Evolutionary conservation across 257 asterid species (phyloP).

Genomic region (Anisodus acutangulus): DNA sequence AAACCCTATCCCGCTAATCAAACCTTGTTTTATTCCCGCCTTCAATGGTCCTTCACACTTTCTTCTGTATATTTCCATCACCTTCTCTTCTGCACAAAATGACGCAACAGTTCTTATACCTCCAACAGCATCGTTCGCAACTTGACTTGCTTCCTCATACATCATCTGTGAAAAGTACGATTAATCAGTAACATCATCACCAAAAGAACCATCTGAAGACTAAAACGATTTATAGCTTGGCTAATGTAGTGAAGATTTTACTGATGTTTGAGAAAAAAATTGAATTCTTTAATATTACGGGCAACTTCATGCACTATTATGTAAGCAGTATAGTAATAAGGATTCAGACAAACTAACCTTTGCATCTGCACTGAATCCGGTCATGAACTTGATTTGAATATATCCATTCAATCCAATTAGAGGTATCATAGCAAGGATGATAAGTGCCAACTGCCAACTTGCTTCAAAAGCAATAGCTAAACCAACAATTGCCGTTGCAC

Average conservation of each 20-base stretch:
- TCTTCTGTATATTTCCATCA: slow-evolving; percentile 16
- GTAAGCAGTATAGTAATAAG: neutral
- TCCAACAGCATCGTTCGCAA: slow-evolving; percentile 19
- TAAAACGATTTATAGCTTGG: neutral
- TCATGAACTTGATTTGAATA: slow-evolving; percentile 68
- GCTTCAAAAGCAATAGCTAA: slow-evolving; percentile 68
- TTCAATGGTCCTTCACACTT: slow-evolving; percentile 25
- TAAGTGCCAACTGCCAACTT: slow-evolving; percentile 76
- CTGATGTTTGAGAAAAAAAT: neutral
- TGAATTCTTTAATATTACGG: neutral
- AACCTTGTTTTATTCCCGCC: neutral
- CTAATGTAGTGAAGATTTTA: neutral
- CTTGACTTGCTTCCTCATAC: slow-evolving; percentile 28
- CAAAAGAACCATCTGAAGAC: neutral
- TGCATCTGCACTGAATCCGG: slow-evolving; percentile 79
- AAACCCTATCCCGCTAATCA: slow-evolving; percentile 54
- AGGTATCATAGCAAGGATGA: slow-evolving; percentile 69
- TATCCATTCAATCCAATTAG: slow-evolving; percentile 68
- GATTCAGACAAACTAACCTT: slow-evolving; percentile 46
- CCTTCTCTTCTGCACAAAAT: slow-evolving; percentile 31
- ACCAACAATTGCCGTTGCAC: slow-evolving; percentile 62
- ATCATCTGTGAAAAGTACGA: slow-evolving; percentile 9
- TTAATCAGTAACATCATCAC: neutral
- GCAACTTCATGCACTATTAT: neutral
- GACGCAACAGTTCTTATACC: slow-evolving; percentile 24